Percentiles rank a stretch among this genome's conserved stretches.
phyloP scores from a whole-genome alignment of 305 asterid species.

The Solanum aculeatissimum region DNA sequence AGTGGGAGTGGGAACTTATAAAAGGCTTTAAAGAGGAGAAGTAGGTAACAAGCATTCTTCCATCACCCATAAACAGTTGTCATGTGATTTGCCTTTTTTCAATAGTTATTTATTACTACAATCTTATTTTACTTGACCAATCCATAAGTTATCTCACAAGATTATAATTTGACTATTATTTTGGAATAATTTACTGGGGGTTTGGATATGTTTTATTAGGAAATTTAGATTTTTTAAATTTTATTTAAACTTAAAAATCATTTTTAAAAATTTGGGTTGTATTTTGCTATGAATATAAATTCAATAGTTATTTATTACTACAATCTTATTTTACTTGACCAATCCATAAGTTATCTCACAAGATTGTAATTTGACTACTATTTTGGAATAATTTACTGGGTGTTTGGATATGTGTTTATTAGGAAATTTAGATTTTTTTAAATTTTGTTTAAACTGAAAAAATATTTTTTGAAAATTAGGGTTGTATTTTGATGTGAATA shows the following conservation, averaged over 20 bases:
- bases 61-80: background rate
- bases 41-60: constrained; percentile 40
- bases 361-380: background rate
- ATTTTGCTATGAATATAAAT: too few relatives aligned
- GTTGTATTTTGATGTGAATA: too few relatives aligned
- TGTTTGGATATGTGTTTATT: too few relatives aligned
- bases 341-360: background rate
- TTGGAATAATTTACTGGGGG: background rate
- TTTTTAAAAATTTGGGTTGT: too few relatives aligned
- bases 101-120: background rate
- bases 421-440: too few relatives aligned
- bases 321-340: background rate
- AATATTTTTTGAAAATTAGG: too few relatives aligned
- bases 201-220: too few relatives aligned
- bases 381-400: background rate
- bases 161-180: background rate
- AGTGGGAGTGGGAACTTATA: constrained; percentile 8
- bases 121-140: background rate
- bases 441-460: too few relatives aligned
- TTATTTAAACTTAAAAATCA: too few relatives aligned
- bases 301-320: background rate
- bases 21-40: constrained; percentile 11
- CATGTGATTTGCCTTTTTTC: background rate
- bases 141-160: background rate
- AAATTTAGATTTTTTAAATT: too few relatives aligned